Evolutionary conservation across 2,329 filamentous ascomycete genomes (phyloP), one percentile per base, ranked within the genome.

Genomic region (Talaromyces amestolkiae): DNA sequence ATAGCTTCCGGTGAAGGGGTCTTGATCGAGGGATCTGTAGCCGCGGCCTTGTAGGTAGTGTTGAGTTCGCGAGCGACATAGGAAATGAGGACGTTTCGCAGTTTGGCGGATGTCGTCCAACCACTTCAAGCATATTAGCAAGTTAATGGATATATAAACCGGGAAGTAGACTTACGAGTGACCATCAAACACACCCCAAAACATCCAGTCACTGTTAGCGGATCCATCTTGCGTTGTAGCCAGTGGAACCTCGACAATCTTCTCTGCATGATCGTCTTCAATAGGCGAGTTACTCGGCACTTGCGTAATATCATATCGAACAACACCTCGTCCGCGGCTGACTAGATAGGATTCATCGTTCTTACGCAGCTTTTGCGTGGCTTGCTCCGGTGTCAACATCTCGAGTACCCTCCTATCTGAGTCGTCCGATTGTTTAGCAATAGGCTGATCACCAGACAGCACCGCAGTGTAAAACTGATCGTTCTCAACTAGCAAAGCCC

Each of bases 101-200:
- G 83, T 75, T 97, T 98, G 22, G 95, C 95, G 45, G 95, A 98
- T 7, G 95, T 99, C 4, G 95, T 97, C 95, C 95, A 99, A 71
- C 95, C 95, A 54, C 92, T 96, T 41, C 13, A 49, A 65, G 45
- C 70, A 15, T 56, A 60, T 37, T 45, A 63, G 33, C 56, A 49
- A 8, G 11, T 63, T 17, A 51, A 31, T 6, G 53, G 27, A 64
- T 60, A 64, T 56, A 43, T 2, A 5, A 15, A 45, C 19, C 7
- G 27, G 6, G 13, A 10, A 27, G 6, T 6, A 35, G 51, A 85
- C 86, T 78, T 82, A 94, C 92, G 91, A 92, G 79, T 99, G 95
- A 0, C 95, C 95, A 75, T 99, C 95, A 78, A 98, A 99, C 19
- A 99, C 93, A 65, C 93, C 95, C 95, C 96, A 99, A 78, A 99